A percentile compares a stretch with the other conserved stretches of the same genome.
Conservation (phyloP, 2,329 filamentous ascomycete species). For the Penicillium sp. region DNA sequence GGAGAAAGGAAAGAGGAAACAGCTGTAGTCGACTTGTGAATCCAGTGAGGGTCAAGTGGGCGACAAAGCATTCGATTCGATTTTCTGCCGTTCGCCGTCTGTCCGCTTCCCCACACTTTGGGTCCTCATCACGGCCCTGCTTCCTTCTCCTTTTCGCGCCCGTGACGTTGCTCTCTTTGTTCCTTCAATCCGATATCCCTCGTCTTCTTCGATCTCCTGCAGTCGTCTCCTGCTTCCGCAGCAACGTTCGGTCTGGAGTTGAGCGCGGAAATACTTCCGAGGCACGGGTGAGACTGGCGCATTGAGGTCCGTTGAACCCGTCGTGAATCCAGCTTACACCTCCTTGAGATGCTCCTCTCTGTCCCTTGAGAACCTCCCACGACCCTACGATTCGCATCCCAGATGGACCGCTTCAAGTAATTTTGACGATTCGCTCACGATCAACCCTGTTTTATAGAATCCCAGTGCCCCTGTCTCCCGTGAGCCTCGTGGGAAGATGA, state of each 20-base stretch:
- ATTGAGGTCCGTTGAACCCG: slow-evolving; percentile 44
- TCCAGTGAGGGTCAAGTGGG: slow-evolving; percentile 25
- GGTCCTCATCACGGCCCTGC: slow-evolving; percentile 19
- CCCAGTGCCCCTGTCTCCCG: slow-evolving; percentile 48
- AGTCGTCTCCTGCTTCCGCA: slow-evolving; percentile 10
- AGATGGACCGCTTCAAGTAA: slow-evolving; percentile 22
- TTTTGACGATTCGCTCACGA: slow-evolving; percentile 30
- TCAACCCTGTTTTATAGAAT: slow-evolving; percentile 36
- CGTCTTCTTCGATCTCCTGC: neutral
- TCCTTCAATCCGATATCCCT: slow-evolving; percentile 17
- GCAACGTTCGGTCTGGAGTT: slow-evolving; percentile 22
- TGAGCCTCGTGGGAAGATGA: slow-evolving; percentile 74
- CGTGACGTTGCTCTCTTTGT: slow-evolving; percentile 14
- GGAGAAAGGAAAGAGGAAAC: neutral
- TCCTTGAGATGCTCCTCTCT: slow-evolving; percentile 26
- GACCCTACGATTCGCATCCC: slow-evolving; percentile 13
- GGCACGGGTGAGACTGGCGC: slow-evolving; percentile 46
- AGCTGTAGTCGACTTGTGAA: slow-evolving; percentile 1
- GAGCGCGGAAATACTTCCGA: slow-evolving; percentile 32
- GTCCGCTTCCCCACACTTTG: slow-evolving; percentile 39
- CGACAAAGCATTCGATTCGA: slow-evolving; percentile 33
- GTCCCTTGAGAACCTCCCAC: slow-evolving; percentile 17
- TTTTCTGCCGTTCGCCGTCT: slow-evolving; percentile 35
- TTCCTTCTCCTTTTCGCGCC: slow-evolving; percentile 19
- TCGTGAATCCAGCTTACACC: slow-evolving; percentile 26